These are phyloP conservation scores for Beauveria asiatica DNA, from an alignment of 2,329 filamentous ascomycete species.

Conservation along the genomic window DNA sequence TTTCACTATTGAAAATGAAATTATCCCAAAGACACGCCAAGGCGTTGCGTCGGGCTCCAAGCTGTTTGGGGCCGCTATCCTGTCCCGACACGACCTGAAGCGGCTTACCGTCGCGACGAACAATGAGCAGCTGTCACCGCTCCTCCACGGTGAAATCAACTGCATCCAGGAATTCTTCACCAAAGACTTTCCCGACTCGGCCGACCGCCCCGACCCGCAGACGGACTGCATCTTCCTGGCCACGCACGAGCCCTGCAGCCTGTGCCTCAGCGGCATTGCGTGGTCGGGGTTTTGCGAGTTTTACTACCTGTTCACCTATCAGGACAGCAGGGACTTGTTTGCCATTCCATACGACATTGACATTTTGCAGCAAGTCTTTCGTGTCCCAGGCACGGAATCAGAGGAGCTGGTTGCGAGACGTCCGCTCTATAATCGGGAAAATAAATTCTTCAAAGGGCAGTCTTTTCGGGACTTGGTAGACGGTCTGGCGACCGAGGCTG, in stretches of 20 bases:
- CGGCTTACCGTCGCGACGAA: conserved; percentile 45
- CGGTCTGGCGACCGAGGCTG: conserved; percentile 26
- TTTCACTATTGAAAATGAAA: conserved; percentile 32
- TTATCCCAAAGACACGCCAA: conserved; percentile 41
- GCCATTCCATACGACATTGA: conserved; percentile 49
- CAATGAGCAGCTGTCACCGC: conserved; percentile 44
- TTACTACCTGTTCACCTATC: conserved; percentile 51
- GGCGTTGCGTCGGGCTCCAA: conserved; percentile 46
- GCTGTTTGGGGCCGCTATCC: conserved; percentile 48
- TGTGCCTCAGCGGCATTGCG: conserved; percentile 48
- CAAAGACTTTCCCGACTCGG: conserved; percentile 23
- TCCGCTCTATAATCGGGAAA: conserved; percentile 44
- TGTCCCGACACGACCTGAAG: conserved; percentile 31
- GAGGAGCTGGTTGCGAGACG: conserved; percentile 29
- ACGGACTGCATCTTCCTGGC: conserved; percentile 48
- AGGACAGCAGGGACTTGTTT: conserved; percentile 49
- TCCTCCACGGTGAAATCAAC: conserved; percentile 52
- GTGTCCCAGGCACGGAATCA: conserved; percentile 34
- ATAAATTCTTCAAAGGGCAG: conserved; percentile 44
- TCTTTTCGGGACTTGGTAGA: conserved; percentile 34
- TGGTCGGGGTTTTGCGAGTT: conserved; percentile 50
- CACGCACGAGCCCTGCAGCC: conserved; percentile 50
- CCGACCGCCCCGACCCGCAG: conserved; percentile 28
- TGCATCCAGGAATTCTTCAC: conserved; percentile 52
- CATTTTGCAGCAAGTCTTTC: conserved; percentile 47